Evolutionary conservation across 306 rosid species (phyloP), one percentile per base, ranked within the genome.

Genomic region (Dryas octopetala): DNA sequence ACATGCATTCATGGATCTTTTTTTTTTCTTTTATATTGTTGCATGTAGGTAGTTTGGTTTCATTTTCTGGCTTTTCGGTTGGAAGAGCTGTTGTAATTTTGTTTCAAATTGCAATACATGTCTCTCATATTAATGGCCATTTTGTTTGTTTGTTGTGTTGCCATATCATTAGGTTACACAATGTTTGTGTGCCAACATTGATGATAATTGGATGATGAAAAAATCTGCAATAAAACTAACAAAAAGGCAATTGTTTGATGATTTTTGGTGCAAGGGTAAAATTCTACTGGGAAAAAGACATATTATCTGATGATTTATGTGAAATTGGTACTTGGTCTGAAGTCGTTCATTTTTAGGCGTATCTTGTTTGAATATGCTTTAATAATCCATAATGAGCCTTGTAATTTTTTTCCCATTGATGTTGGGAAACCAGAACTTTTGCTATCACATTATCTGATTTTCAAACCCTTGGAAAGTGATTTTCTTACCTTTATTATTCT

Each of bases 11-110:
- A 26, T 38, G 65, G n/a, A 58, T 28, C 51, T 5, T 51, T 52
- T 59, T 52, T 59, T 32, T 32, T 32, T 32, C 38, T 32, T 32
- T 32, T 32, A 32, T 32, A 32, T 66, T 62, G 15, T 65, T 69
- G 53, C 54, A 61, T 69, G 19, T 84, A 43, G 55, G 69, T 66
- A 54, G 54, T 69, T 57, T 65, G 15, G 53, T 58, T 67, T 71
- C 48, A 32, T 63, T 66, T 58, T 54, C 38, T 53, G 64, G 65
- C 67, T 60, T 49, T 40, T 49, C 57, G 13, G 43, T 40, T 17
- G 54, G 47, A 19, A 55, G 8, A 10, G 14, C 16, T 4, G 26
- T 53, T 45, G 26, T 76, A 19, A 53, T 53, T 76, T 76, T 48
- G 65, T 73, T 78, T 79, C 50, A 62, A 12, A 15, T 69, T 55